A percentile compares a stretch with the other conserved stretches of the same genome.
These are phyloP conservation scores for Trametes pubescens DNA, from an alignment of 1,284 basidiomycete genomes.

Conservation along the genomic window DNA sequence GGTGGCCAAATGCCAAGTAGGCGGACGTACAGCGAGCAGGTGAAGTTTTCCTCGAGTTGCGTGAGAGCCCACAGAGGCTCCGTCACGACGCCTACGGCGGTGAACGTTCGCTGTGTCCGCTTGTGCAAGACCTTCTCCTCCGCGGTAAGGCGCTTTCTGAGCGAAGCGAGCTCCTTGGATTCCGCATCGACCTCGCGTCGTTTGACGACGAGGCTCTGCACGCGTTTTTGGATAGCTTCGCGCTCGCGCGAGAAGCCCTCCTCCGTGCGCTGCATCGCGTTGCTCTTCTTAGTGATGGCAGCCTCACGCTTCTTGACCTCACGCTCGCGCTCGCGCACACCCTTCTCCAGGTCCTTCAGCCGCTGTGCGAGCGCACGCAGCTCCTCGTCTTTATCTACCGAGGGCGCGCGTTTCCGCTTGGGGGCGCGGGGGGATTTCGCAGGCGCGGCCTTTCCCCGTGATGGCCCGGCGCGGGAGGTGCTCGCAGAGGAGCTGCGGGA, in stretches of 20 bases:
- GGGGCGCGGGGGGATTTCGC: background rate
- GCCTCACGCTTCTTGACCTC: constrained; percentile 21
- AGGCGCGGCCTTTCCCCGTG: background rate
- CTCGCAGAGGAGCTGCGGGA: background rate
- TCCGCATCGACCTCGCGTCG: background rate
- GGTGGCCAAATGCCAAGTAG: no score
- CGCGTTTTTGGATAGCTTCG: background rate
- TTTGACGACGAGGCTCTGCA: background rate
- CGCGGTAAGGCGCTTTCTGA: constrained; percentile 1
- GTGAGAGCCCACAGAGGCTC: constrained; percentile 27
- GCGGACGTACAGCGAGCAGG: constrained; percentile 55
- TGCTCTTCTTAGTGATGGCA: constrained; percentile 5
- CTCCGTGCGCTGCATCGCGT: constrained; percentile 12
- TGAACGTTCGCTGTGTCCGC: background rate
- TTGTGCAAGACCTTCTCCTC: background rate
- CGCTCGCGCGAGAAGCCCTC: constrained; percentile 10
- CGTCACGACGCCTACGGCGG: background rate
- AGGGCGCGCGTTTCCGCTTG: constrained; percentile 8
- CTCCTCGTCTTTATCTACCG: constrained; percentile 4
- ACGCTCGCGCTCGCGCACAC: constrained; percentile 7
- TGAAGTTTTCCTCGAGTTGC: constrained; percentile 66
- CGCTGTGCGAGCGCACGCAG: constrained; percentile 3
- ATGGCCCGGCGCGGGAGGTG: background rate
- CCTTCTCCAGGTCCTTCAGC: constrained; percentile 13
- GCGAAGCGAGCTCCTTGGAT: background rate